Evolutionary conservation across 2,329 filamentous ascomycete species (phyloP).

Genomic region (Saccharata proteae): DNA sequence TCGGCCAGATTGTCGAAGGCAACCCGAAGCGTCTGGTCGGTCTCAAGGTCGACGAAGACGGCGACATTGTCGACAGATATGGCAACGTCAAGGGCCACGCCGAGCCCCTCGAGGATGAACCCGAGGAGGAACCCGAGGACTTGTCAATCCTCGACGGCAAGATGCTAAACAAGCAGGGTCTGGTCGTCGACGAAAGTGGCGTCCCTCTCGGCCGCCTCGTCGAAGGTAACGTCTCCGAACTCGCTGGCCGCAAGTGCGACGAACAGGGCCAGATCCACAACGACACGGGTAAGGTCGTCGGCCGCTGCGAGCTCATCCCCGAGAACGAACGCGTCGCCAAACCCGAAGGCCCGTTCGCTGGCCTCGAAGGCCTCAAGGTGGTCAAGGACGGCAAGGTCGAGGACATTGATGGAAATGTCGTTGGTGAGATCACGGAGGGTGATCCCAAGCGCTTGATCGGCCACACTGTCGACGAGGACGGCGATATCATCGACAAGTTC

Average conservation of each 20-base stretch:
- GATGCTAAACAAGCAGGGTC: constrained; percentile 38
- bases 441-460: constrained; percentile 48
- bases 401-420: constrained; percentile 38
- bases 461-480: constrained; percentile 48
- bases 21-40: constrained; percentile 48
- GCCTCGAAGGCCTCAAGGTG: constrained; percentile 36
- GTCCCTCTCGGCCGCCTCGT: constrained; percentile 49
- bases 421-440: constrained; percentile 45
- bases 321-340: constrained; percentile 48
- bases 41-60: constrained; percentile 48
- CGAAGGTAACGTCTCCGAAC: constrained; percentile 51
- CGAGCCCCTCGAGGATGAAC: constrained; percentile 41
- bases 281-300: constrained; percentile 58
- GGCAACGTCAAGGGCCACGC: constrained; percentile 51
- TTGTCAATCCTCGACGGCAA: constrained; percentile 35
- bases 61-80: constrained; percentile 49
- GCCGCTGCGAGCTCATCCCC: constrained; percentile 54
- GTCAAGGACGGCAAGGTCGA: constrained; percentile 36
- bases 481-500: constrained; percentile 49
- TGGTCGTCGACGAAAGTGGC: constrained; percentile 37
- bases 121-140: constrained; percentile 28
- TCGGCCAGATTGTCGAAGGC: constrained; percentile 44
- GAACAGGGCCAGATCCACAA: constrained; percentile 60
- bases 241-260: constrained; percentile 59
- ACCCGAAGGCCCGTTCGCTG: constrained; percentile 39